Percentiles rank a stretch among this genome's conserved stretches.
Evolutionary conservation across 805 yeast genomes (phyloP).

Genomic region (Candida easanensis): DNA sequence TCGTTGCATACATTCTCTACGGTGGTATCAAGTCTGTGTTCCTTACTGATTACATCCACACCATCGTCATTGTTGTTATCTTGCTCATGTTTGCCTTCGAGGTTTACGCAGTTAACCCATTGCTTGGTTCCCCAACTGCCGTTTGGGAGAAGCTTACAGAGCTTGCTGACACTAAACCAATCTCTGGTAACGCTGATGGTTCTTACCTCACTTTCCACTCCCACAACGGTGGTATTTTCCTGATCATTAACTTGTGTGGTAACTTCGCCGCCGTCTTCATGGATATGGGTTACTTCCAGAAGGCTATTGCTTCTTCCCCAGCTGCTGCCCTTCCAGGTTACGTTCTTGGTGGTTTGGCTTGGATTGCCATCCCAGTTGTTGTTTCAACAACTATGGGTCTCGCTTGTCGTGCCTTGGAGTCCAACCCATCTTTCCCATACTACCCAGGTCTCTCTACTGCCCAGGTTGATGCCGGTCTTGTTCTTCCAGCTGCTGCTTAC

Average conservation of each 20-base stretch:
- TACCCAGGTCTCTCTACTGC: conserved; percentile 67
- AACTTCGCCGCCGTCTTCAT: conserved; percentile 86
- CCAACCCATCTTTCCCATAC: conserved; percentile 71
- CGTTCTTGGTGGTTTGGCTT: conserved; percentile 81
- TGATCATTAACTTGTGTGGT: conserved; percentile 84
- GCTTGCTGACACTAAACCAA: conserved; percentile 60
- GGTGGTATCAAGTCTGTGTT: conserved; percentile 86
- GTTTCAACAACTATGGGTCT: conserved; percentile 83
- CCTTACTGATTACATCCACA: conserved; percentile 76
- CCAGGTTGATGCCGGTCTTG: conserved; percentile 81
- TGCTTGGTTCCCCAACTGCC: conserved; percentile 76
- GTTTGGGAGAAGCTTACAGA: conserved; percentile 73
- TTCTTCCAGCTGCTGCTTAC: conserved; percentile 64
- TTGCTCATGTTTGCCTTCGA: conserved; percentile 79
- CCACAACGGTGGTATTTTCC: conserved; percentile 81
- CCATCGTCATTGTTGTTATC: conserved; percentile 75
- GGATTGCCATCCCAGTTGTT: conserved; percentile 89
- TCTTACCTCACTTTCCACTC: conserved; percentile 88
- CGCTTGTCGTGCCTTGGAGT: conserved; percentile 75
- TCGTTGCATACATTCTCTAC: conserved; percentile 66
- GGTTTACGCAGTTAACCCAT: conserved; percentile 65
- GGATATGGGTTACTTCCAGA: conserved; percentile 87
- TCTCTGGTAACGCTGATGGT: conserved; percentile 79
- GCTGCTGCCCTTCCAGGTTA: conserved; percentile 86
- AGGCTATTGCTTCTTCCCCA: conserved; percentile 84